These are phyloP conservation scores for Stylosanthes scabra DNA, from an alignment of 331 rosid genomes.

Conservation along the genomic window DNA sequence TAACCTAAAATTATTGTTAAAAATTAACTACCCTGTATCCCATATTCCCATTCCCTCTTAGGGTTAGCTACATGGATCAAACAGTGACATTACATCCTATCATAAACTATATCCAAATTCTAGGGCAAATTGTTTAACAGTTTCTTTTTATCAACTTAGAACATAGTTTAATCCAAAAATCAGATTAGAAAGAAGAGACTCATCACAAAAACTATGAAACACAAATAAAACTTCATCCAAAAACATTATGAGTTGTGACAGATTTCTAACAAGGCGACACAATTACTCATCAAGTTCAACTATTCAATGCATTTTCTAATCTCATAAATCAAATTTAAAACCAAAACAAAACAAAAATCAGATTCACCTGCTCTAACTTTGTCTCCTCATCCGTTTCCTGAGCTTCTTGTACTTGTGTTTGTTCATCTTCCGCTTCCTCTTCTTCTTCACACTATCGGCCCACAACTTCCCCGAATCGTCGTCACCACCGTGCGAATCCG, in stretches of 20 bases:
- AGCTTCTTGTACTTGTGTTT: conserved; percentile 64
- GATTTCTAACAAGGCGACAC: neutral
- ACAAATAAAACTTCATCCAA: neutral
- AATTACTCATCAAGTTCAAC: neutral
- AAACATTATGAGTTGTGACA: neutral
- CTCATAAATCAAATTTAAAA: neutral
- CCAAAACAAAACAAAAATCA: too few relatives aligned
- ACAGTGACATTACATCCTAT: too few relatives aligned
- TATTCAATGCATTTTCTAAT: neutral
- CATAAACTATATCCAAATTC: neutral
- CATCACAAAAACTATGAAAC: neutral
- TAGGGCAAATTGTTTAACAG: neutral
- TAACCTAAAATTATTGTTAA: too few relatives aligned
- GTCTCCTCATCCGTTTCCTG: conserved; percentile 57
- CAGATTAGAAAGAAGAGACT: neutral
- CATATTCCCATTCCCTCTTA: neutral
- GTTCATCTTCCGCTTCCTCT: conserved; percentile 69
- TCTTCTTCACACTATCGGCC: conserved; percentile 74
- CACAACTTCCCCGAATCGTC: conserved; percentile 48
- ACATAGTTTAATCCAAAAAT: neutral
- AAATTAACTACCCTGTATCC: too few relatives aligned
- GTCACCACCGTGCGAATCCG: conserved; percentile 30
- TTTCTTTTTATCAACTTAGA: neutral
- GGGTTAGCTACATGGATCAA: too few relatives aligned
- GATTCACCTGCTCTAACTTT: conserved; percentile 29